These are phyloP conservation scores for Tetratostichococcus sp. DNA, from an alignment of 139 green algal genomes.

Conservation along the genomic window DNA sequence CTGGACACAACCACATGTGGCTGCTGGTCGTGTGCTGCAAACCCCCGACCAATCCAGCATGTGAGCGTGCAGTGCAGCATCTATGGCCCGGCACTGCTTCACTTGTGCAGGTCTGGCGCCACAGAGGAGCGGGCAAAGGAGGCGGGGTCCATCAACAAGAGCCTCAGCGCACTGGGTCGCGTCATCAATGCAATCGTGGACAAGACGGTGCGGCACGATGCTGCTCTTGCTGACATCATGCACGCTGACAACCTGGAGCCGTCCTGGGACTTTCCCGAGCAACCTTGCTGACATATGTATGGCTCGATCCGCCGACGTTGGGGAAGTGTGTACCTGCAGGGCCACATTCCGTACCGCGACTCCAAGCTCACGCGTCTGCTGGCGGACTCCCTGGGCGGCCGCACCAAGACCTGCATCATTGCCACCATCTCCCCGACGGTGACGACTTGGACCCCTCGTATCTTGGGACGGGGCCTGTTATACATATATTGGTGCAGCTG, in stretches of 20 bases:
- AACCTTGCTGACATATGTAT: too few species aligned
- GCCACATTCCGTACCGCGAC: conserved; percentile 80
- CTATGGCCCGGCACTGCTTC: too few species aligned
- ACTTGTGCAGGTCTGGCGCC: conserved; percentile 78
- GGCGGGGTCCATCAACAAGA: conserved; percentile 97
- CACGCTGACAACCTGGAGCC: too few species aligned
- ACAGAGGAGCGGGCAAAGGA: conserved; percentile 84
- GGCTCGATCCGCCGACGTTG: too few species aligned
- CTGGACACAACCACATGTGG: background rate
- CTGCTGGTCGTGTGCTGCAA: too few species aligned
- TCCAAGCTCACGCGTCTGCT: conserved; percentile 97
- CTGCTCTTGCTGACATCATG: too few species aligned
- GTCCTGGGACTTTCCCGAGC: too few species aligned
- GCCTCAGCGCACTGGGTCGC: conserved; percentile 88
- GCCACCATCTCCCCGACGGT: conserved; percentile 93
- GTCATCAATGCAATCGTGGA: conserved; percentile 96
- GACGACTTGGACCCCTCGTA: conserved; percentile 21
- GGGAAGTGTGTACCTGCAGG: too few species aligned
- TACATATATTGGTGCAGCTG: too few species aligned
- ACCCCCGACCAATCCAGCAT: too few species aligned
- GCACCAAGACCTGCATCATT: conserved; percentile 96
- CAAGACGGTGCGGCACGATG: conserved; percentile 24
- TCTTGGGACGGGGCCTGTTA: too few species aligned
- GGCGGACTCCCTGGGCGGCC: conserved; percentile 85
- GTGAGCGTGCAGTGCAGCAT: too few species aligned